Base-by-base conservation (phyloP, 495 filamentous ascomycete species). In the Podospora conica region DNA sequence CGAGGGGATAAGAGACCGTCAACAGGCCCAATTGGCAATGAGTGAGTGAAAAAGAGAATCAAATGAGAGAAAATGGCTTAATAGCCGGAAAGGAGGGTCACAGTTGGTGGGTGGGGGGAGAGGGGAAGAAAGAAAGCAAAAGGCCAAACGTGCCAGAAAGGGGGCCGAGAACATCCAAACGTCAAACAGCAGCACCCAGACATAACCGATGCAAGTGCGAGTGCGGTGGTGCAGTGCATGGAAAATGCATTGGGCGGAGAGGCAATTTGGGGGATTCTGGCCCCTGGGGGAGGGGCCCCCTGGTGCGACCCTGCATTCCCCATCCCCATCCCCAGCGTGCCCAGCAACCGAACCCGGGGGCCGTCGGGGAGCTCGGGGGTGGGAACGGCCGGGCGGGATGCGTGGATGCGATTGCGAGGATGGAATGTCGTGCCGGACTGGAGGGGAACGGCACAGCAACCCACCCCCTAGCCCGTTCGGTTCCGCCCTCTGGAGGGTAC, bases 121-220 rank as follows among this genome's bases (percentile, higher is more conserved):
- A 24, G 27, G 57, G 18, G 53, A 22, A 48, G 60, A 54, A 53
- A 63, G 25, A 28, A 63, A 63, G 54, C 60, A 24, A 40, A 56
- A 63, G 53, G 23, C 48, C 25, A 63, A 63, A 25, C 60, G 60
- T 21, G 31, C 27, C 20, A 61, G n/a, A 29, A 60, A 60, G 58
- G 29, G 60, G 60, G 60, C 15, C 28, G 60, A 61, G 21, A 23
- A 21, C 28, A 20, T 48, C 10, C 31, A 53, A 53, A 22, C 21
- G 55, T n/a, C 40, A 48, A 48, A 48, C 40, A 48, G n/a, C 40
- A 48, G 40, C 40, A 48, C 40, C 15, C 15, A 48, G 18, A n/a
- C 40, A 48, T n/a, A 48, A 48, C 40, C 40, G 40, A n/a, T 48
- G 40, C 40, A 48, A 40, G 15, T 48, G 40, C n/a, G 40, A 18